Percentiles rank a stretch among this genome's conserved stretches.
Conservation (phyloP, 352 stramenopile genomes). For the Globisporangium abappressorium region DNA sequence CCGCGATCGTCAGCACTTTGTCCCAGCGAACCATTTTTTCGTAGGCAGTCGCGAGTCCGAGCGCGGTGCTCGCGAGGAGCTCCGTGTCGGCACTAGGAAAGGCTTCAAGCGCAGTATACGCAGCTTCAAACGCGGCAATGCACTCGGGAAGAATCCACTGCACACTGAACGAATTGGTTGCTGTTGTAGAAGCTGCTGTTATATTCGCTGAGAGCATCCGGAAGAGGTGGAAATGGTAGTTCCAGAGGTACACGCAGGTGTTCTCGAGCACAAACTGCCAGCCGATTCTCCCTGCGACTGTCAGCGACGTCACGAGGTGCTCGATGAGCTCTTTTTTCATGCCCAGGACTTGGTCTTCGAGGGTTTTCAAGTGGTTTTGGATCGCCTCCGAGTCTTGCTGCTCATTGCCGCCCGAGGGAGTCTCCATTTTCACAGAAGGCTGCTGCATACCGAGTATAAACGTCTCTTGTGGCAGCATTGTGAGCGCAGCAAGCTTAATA, state of each 20-base stretch:
- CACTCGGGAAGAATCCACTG: constrained; percentile 61
- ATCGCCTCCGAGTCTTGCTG: constrained; percentile 5
- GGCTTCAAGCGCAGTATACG: constrained; percentile 43
- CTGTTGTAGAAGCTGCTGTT: not conserved
- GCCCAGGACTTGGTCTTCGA: constrained; percentile 22
- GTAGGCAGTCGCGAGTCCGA: constrained; percentile 54
- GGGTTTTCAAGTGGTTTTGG: not conserved
- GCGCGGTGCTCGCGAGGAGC: constrained; percentile 42
- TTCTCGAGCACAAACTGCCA: constrained; percentile 79
- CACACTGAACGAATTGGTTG: constrained; percentile 18
- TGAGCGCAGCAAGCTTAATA: constrained; percentile 21
- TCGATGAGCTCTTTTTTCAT: constrained; percentile 53
- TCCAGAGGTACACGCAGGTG: constrained; percentile 86
- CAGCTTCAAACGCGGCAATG: constrained; percentile 53
- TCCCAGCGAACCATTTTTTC: constrained; percentile 45
- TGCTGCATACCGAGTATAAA: constrained; percentile 40
- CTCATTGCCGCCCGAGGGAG: not conserved
- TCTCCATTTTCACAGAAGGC: not conserved
- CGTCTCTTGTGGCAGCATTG: constrained; percentile 21
- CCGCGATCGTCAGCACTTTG: constrained; percentile 44
- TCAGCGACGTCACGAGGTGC: constrained; percentile 32
- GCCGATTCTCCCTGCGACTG: constrained; percentile 37
- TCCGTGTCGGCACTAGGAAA: constrained; percentile 33
- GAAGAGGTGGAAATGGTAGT: constrained; percentile 90
- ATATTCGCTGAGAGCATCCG: constrained; percentile 19